Evolutionary conservation across 805 yeast genomes (phyloP), one percentile per base, ranked within the genome.

Genomic region (Starmerella bombi): DNA sequence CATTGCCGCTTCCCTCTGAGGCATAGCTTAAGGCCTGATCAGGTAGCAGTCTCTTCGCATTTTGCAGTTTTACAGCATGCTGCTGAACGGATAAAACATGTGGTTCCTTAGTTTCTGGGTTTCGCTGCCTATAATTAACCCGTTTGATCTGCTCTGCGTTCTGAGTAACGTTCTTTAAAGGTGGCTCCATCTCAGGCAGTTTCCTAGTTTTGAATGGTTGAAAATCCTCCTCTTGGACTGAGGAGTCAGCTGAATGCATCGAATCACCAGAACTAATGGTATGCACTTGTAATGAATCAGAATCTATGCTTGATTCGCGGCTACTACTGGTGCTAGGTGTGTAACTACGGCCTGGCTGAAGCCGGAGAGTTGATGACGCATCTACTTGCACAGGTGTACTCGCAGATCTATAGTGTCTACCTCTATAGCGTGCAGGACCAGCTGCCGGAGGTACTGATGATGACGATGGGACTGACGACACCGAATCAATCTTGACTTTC

Each of bases 241-340:
- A 31, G 8, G 45, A 42, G 21, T 25, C 32, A 2, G 37, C 38
- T n/a, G n/a, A n/a, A n/a, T n/a, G n/a, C n/a, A n/a, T n/a, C n/a
- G n/a, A n/a, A n/a, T n/a, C n/a, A n/a, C n/a, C n/a, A 2, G 48
- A 45, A 32, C 31, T 28, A 15, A 28, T 28, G 14, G n/a, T 15
- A 15, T 28, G 31, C n/a, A 15, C 7, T 9, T 25, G 32, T 18
- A 45, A 27, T 2, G 50, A 45, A 29, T 47, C 50, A 8, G 41
- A 25, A 14, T 45, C 49, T 10, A 36, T 35, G 38, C 49, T 42
- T 3, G 35, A 30, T 3, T 46, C 46, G 15, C 36, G 41, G 34
- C 47, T 45, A 40, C 50, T 47, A 16, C 12, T 31, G 41, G 30
- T 33, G 37, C 17, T 34, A 21, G 36, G 25, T 15, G 29, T 7